Base-by-base conservation (phyloP, 306 rosid genomes). In the Malus sieversii region DNA sequence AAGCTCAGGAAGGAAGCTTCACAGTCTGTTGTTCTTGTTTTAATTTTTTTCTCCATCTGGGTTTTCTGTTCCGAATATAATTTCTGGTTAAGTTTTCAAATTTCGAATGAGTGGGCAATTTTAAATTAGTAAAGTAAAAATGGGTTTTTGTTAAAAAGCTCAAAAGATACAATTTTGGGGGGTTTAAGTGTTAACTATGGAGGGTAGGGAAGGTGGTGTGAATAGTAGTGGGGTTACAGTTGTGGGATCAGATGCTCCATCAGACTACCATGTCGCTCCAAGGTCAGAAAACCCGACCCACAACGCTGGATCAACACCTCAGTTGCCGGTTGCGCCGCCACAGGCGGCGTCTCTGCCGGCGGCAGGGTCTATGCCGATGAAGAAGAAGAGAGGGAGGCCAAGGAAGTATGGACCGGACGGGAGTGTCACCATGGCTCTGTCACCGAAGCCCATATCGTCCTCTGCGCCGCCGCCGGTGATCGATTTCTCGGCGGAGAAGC, bases 401-500 rank as follows among this genome's bases (percentile, higher is more conserved):
- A 88, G 99, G 79, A 95, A 95, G 88, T 92, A 95, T 38, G 97
- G 97, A n/a, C 90, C 91, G 3, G 97, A 92, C 52, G 99, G 99
- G 48, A 84, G 92, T 35, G 96, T 87, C 70, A 70, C 86, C 23
- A 70, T 78, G 92, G 91, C 97, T 76, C 83, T 95, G 74, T 95
- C 97, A 29, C 93, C 97, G 1, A 95, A 88, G 84, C 97, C 99
- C 57, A 92, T 95, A 78, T 92, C 99, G 14, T 92, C 96, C 1
- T 89, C 97, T 1, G 91, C 91, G 48, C 97, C 97, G 40, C 86
- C 93, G 42, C 99, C 96, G 68, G 96, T 95, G 77, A 95, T 95
- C 55, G 99, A 95, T 81, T 95, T 95, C 92, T 86, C 99, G 70
- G 40, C 89, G 75, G 97, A 84, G 89, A 95, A 95, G 82, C 90